phyloP scores from a whole-genome alignment of 306 rosid genomes.

The Acacia acuminata region DNA sequence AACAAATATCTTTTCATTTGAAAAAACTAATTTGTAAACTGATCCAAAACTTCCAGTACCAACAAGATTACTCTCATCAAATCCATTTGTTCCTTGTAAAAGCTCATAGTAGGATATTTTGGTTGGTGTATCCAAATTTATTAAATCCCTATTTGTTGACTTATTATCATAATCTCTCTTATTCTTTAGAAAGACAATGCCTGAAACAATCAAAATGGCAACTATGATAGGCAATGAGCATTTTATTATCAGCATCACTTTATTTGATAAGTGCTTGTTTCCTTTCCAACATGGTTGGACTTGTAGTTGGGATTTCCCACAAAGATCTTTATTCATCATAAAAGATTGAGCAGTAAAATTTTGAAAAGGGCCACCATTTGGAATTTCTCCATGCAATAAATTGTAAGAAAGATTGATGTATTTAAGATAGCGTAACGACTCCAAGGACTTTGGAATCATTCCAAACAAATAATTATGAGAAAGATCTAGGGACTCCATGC shows the following conservation, averaged over 20 bases:
- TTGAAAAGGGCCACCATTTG: background rate
- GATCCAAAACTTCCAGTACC: background rate
- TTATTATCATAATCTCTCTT: too few species aligned
- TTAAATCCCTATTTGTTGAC: background rate
- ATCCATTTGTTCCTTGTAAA: background rate
- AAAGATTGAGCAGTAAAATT: background rate
- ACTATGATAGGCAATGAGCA: background rate
- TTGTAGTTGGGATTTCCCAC: background rate
- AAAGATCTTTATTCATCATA: background rate
- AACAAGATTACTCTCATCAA: background rate
- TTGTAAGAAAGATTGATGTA: background rate
- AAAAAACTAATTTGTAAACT: background rate
- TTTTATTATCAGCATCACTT: background rate
- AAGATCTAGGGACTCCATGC: background rate
- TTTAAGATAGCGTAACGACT: background rate
- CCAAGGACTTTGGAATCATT: background rate
- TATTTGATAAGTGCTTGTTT: background rate
- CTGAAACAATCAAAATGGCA: background rate
- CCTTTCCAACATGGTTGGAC: background rate
- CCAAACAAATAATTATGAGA: background rate
- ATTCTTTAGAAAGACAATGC: too few species aligned
- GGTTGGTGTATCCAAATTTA: background rate
- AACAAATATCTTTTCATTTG: background rate
- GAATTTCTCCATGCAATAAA: background rate
- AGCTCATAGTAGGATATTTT: background rate